Conservation (phyloP, 768 basidiomycete genomes). For the Hysterangium stoloniferum region DNA sequence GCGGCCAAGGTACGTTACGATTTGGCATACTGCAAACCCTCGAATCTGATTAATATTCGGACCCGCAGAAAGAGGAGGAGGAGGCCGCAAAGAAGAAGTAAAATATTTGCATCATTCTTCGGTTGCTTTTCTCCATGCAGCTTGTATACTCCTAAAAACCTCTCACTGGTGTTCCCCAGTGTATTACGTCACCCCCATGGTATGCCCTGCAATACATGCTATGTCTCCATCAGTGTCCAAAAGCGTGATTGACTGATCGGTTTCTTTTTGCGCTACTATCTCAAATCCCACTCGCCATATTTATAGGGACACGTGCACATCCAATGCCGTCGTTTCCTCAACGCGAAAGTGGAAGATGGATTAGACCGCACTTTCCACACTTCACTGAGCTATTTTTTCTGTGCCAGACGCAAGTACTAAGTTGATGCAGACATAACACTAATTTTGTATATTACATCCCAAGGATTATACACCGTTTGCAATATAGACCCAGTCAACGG, state of each 20-base stretch:
- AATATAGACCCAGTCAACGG: not conserved
- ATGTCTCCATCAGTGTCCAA: slow-evolving; percentile 4
- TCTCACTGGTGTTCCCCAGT: slow-evolving; percentile 1
- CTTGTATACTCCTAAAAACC: slow-evolving; percentile 6
- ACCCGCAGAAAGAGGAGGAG: slow-evolving; percentile 75
- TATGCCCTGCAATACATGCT: slow-evolving; percentile 8
- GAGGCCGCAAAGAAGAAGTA: slow-evolving; percentile 90
- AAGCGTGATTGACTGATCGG: not conserved
- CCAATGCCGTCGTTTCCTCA: not conserved
- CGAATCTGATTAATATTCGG: slow-evolving; percentile 15
- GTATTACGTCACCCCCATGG: slow-evolving; percentile 3
- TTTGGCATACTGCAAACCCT: not conserved
- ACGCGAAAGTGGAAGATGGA: slow-evolving; percentile 3
- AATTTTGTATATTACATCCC: too few relatives aligned
- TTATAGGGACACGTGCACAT: slow-evolving; percentile 3
- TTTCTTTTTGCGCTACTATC: not conserved
- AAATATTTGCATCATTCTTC: slow-evolving; percentile 20
- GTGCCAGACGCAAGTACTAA: not conserved
- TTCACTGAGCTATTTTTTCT: not conserved
- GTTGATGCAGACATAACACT: not conserved
- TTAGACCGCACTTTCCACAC: not conserved
- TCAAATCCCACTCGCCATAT: not conserved
- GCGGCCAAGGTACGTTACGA: slow-evolving; percentile 63
- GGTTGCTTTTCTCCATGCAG: slow-evolving; percentile 14
- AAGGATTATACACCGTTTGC: too few relatives aligned